These are phyloP conservation scores for Schwanniomyces etchellsii DNA, from an alignment of 1,139 yeast genomes.

Conservation along the genomic window DNA sequence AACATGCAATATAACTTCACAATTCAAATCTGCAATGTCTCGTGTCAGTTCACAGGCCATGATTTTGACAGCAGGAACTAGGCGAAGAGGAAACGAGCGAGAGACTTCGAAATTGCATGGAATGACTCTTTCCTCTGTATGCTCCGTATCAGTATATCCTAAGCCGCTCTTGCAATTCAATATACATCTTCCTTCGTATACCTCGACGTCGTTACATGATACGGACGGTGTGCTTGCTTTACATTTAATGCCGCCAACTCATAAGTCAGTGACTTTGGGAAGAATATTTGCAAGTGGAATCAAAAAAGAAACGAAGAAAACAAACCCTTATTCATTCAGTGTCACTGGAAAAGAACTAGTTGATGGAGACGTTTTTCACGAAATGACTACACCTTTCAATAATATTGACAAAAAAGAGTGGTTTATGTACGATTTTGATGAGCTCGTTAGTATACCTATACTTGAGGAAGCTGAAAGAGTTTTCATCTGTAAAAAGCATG, in stretches of 20 bases:
- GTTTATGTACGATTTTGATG: conserved; percentile 12
- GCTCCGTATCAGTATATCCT: conserved; percentile 72
- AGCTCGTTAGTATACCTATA: conserved; percentile 46
- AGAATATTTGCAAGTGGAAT: conserved; percentile 59
- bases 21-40: conserved; percentile 33
- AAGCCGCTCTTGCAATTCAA: conserved; percentile 74
- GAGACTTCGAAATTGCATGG: conserved; percentile 41
- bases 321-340: neutral
- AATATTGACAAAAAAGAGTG: conserved; percentile 23
- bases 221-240: conserved; percentile 52
- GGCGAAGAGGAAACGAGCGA: neutral
- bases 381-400: conserved; percentile 48
- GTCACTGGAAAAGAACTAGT: conserved; percentile 5
- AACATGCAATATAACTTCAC: conserved; percentile 7
- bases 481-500: conserved; percentile 54
- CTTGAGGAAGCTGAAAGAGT: conserved; percentile 55
- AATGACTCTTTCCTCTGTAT: conserved; percentile 75
- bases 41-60: conserved; percentile 39
- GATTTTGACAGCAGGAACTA: conserved; percentile 29
- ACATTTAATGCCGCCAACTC: conserved; percentile 65
- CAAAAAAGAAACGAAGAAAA: conserved; percentile 17
- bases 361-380: conserved; percentile 40
- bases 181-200: conserved; percentile 75
- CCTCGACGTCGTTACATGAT: conserved; percentile 59
- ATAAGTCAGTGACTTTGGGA: conserved; percentile 47